Conservation (phyloP, 176 grass and related monocot species). For the Carex cristatella region DNA sequence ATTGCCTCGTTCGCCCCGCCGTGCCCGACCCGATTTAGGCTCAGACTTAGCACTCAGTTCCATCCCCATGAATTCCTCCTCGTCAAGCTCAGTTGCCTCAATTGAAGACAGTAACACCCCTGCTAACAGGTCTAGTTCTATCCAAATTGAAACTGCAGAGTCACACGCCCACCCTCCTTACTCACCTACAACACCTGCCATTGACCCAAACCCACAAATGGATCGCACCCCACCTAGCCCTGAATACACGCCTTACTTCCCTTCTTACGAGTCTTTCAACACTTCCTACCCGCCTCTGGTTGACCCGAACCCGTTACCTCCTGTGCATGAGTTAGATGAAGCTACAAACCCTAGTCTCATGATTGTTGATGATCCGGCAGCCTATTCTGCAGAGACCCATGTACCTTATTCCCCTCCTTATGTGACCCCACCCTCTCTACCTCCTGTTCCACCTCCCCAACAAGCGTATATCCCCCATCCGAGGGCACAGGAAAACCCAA, state of each 20-base stretch:
- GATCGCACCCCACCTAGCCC: background rate
- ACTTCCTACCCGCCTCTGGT: slow-evolving; percentile 21
- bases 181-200: slow-evolving; percentile 24
- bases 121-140: slow-evolving; percentile 14
- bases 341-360: slow-evolving; percentile 8
- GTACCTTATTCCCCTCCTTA: slow-evolving; percentile 30
- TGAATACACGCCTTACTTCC: slow-evolving; percentile 51
- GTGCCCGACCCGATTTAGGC: slow-evolving; percentile 70
- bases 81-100: slow-evolving; percentile 55
- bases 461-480: slow-evolving; percentile 34
- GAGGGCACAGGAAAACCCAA: slow-evolving; percentile 20
- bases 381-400: background rate
- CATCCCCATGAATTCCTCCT: slow-evolving; percentile 59
- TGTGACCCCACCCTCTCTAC: slow-evolving; percentile 2
- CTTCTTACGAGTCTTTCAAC: slow-evolving; percentile 23
- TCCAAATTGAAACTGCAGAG: slow-evolving; percentile 24
- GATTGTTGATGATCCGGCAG: slow-evolving; percentile 1
- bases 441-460: slow-evolving; percentile 24
- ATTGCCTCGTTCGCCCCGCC: slow-evolving; percentile 59
- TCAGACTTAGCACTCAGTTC: slow-evolving; percentile 87
- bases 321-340: slow-evolving; percentile 30
- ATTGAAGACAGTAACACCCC: slow-evolving; percentile 35
- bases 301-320: slow-evolving; percentile 18
- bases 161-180: slow-evolving; percentile 43
- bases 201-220: slow-evolving; percentile 17